Evolutionary conservation across 306 rosid genomes (phyloP).

Genomic region (Begonia loranthoides): DNA sequence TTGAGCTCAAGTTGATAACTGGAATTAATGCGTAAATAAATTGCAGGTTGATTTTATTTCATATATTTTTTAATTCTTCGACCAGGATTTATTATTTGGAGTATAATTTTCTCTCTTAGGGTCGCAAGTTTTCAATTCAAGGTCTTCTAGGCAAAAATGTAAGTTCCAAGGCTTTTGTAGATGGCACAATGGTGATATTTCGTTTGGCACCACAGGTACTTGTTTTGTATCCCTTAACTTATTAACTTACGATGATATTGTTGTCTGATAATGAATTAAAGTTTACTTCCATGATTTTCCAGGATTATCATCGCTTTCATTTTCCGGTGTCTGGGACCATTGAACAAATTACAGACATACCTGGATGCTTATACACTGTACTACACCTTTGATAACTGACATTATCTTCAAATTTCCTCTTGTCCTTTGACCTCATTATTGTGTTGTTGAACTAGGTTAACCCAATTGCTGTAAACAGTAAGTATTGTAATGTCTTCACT

Average conservation of each 20-base stretch:
- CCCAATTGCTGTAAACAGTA: slow-evolving; percentile 96
- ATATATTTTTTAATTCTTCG: no score
- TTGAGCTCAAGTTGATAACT: no score
- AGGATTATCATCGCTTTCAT: slow-evolving; percentile 98
- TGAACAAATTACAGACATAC: slow-evolving; percentile 55
- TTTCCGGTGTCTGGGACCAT: slow-evolving; percentile 70
- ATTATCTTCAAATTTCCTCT: slow-evolving; percentile 10
- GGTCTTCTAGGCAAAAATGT: slow-evolving; percentile 77
- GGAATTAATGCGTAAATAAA: no score
- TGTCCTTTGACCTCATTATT: not conserved
- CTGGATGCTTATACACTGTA: slow-evolving; percentile 88
- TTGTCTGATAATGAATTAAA: slow-evolving; percentile 11
- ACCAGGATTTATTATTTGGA: slow-evolving; percentile 1
- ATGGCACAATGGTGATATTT: slow-evolving; percentile 82
- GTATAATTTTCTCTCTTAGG: slow-evolving; percentile 29
- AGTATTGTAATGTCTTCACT: slow-evolving; percentile 91
- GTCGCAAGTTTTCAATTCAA: slow-evolving; percentile 79
- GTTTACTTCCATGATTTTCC: slow-evolving; percentile 17
- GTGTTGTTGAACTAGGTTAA: slow-evolving; percentile 45
- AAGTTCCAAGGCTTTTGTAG: slow-evolving; percentile 44
- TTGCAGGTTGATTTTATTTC: no score
- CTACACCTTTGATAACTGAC: not conserved
- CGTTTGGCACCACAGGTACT: slow-evolving; percentile 97
- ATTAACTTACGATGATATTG: not conserved
- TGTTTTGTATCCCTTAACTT: slow-evolving; percentile 1